A percentile compares a stretch with the other conserved stretches of the same genome.
phyloP scores from a whole-genome alignment of 805 yeast species.

The Starmera dryadoides region DNA sequence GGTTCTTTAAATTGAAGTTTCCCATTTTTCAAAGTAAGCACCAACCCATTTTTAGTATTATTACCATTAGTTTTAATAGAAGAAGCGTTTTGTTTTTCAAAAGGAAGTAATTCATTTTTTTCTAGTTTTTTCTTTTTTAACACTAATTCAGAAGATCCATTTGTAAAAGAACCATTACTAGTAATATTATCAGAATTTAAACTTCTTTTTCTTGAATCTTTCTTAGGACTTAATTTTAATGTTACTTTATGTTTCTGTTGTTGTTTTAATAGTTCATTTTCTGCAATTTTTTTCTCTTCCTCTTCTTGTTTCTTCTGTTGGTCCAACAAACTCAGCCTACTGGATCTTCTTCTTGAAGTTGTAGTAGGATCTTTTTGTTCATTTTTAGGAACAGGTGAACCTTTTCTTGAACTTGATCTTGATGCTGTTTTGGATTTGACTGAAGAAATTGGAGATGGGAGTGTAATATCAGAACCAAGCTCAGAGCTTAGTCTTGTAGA shows the following conservation, averaged over 20 bases:
- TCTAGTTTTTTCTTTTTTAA: slow-evolving; percentile 3
- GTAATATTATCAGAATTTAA: too few relatives aligned
- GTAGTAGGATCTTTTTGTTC: not conserved
- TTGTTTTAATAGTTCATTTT: not conserved
- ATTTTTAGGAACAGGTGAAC: slow-evolving; percentile 1
- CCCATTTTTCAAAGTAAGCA: not conserved
- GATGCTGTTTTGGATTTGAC: slow-evolving; percentile 1
- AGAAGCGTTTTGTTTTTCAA: not conserved
- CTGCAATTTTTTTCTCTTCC: not conserved
- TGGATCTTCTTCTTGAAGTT: slow-evolving; percentile 4
- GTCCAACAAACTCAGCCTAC: slow-evolving; percentile 2
- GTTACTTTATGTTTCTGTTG: not conserved
- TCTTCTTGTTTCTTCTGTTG: not conserved
- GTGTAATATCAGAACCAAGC: not conserved
- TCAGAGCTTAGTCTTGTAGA: too few relatives aligned
- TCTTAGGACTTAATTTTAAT: too few relatives aligned
- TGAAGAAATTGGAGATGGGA: slow-evolving; percentile 2
- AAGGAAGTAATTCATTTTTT: not conserved
- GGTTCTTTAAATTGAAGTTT: slow-evolving; percentile 41
- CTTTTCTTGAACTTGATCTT: not conserved
- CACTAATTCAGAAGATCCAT: slow-evolving; percentile 1
- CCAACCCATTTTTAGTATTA: not conserved
- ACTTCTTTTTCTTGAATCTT: not conserved
- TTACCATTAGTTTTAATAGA: not conserved
- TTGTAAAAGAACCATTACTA: not conserved